Percentiles rank a stretch among this genome's conserved stretches.
Evolutionary conservation across 495 filamentous ascomycete species (phyloP).

Genomic region (Penicillium soppii): DNA sequence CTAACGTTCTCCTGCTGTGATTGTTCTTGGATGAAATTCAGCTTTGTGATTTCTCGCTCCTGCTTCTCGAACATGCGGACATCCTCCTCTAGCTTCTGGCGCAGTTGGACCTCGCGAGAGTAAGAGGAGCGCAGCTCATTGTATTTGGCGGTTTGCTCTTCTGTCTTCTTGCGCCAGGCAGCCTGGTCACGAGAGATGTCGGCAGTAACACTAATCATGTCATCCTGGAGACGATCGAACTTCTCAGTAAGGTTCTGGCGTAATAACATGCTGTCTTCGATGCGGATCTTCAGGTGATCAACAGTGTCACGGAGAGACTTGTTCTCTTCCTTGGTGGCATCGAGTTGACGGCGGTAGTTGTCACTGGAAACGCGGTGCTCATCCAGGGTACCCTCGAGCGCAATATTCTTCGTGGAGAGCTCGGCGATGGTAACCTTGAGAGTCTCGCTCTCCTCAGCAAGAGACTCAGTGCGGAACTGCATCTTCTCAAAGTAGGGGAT

Average conservation of each 20-base stretch:
- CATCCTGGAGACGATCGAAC: constrained; percentile 77
- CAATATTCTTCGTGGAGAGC: constrained; percentile 55
- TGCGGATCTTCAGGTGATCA: constrained; percentile 66
- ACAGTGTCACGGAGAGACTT: constrained; percentile 63
- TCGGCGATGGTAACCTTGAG: constrained; percentile 65
- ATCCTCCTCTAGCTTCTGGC: constrained; percentile 77
- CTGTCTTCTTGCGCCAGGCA: constrained; percentile 68
- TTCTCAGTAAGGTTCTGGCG: constrained; percentile 77
- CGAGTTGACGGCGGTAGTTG: constrained; percentile 54
- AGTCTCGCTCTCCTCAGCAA: constrained; percentile 63
- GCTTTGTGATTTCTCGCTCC: constrained; percentile 64
- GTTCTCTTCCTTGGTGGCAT: constrained; percentile 55
- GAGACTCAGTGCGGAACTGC: constrained; percentile 58
- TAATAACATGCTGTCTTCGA: constrained; percentile 79
- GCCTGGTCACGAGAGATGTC: constrained; percentile 79
- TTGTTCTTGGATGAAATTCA: constrained; percentile 55
- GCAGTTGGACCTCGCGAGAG: constrained; percentile 71
- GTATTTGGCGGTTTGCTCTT: constrained; percentile 69
- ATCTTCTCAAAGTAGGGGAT: constrained; percentile 48
- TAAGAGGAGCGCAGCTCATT: constrained; percentile 78
- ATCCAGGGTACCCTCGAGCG: constrained; percentile 57
- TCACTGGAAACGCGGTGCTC: constrained; percentile 60
- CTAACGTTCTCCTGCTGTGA: constrained; percentile 54
- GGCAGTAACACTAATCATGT: constrained; percentile 73
- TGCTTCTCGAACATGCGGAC: constrained; percentile 72